These are phyloP conservation scores for Epichloe amarillans DNA, from an alignment of 2,329 filamentous ascomycete genomes.

Conservation along the genomic window DNA sequence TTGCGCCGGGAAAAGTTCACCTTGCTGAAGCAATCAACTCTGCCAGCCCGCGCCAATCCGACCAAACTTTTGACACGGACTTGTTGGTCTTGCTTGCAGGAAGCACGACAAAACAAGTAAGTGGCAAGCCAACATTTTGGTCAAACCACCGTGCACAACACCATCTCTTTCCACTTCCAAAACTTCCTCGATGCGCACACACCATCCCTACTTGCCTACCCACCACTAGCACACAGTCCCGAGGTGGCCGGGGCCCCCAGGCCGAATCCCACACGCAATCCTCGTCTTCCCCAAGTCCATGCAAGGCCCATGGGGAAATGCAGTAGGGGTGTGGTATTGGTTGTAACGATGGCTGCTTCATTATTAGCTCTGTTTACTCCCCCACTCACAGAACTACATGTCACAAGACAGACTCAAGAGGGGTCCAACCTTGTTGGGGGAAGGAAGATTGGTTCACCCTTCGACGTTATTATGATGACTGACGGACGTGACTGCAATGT, in stretches of 20 bases:
- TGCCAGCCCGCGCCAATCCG: background rate
- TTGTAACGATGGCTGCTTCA: background rate
- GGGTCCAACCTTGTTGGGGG: background rate
- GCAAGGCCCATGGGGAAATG: slow-evolving; percentile 3
- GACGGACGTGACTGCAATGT: background rate
- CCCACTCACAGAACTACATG: background rate
- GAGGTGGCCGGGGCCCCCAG: background rate
- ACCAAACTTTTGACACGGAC: background rate
- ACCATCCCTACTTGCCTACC: background rate
- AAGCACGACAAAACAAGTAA: background rate
- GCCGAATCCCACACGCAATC: background rate
- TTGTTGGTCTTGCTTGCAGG: background rate
- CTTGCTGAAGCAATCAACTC: background rate
- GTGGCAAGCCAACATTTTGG: background rate
- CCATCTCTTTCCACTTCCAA: background rate
- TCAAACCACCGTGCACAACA: background rate
- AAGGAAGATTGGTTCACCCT: background rate
- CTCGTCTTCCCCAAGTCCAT: background rate
- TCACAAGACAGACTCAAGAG: background rate
- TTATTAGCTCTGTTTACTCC: background rate
- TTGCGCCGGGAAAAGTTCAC: background rate
- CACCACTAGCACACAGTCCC: background rate
- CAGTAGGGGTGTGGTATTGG: background rate
- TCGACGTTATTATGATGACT: background rate
- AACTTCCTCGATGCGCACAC: background rate